Percentiles rank a stretch among this genome's conserved stretches.
These are phyloP conservation scores for Drosera capensis DNA, from an alignment of 148 eudicot genomes.

Conservation along the genomic window DNA sequence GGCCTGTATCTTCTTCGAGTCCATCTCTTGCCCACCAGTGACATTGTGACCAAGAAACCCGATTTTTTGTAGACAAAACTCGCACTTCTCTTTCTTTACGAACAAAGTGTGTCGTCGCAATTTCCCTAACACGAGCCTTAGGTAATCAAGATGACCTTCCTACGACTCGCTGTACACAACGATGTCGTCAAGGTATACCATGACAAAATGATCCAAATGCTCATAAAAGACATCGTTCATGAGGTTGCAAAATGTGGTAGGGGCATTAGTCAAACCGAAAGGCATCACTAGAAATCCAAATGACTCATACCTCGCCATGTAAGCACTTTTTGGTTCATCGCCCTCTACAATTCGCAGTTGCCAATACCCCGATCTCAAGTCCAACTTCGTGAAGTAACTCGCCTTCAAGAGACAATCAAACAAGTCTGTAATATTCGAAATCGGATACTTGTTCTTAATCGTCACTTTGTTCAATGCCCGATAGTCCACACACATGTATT, in stretches of 20 bases:
- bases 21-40: not conserved
- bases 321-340: not conserved
- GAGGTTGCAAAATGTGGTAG: not conserved
- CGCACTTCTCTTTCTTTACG: not conserved
- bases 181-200: not conserved
- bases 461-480: no score
- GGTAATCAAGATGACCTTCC: not conserved
- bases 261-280: not conserved
- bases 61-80: not conserved
- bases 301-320: not conserved
- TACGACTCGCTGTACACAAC: not conserved
- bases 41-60: not conserved
- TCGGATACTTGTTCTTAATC: no score
- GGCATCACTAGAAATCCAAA: not conserved
- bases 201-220: not conserved
- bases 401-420: no score
- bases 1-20: not conserved
- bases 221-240: not conserved
- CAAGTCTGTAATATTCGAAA: no score
- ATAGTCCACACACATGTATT: no score
- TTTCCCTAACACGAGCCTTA: no score
- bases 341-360: not conserved
- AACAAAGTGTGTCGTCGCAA: not conserved
- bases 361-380: not conserved
- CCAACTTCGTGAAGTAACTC: not conserved